Evolutionary conservation across 768 basidiomycete genomes (phyloP).

Genomic region (Rhizopogon rudus): DNA sequence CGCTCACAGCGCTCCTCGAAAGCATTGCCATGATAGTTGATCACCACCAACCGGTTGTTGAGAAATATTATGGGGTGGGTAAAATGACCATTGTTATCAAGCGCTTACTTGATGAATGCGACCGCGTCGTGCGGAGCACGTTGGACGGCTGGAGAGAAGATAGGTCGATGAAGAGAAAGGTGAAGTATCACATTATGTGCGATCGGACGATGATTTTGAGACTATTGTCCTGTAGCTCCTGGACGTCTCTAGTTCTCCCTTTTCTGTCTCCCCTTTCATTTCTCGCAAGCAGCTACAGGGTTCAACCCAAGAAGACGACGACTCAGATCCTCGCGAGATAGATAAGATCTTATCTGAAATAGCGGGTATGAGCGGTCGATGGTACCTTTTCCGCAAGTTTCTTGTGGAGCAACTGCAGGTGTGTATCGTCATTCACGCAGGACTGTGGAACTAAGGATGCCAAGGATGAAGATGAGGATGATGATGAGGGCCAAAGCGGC

Average conservation of each 20-base stretch:
- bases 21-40: slow-evolving; percentile 94
- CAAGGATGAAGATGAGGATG: slow-evolving; percentile 5
- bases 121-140: slow-evolving; percentile 71
- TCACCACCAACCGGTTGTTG: slow-evolving; percentile 96
- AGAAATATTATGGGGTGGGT: slow-evolving; percentile 92
- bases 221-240: slow-evolving; percentile 32
- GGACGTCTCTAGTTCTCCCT: slow-evolving; percentile 41
- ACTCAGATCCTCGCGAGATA: slow-evolving; percentile 83
- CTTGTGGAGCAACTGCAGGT: slow-evolving; percentile 71
- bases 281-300: slow-evolving; percentile 27
- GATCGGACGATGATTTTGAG: not conserved
- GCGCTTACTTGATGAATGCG: slow-evolving; percentile 79
- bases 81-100: slow-evolving; percentile 80
- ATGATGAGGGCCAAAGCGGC: slow-evolving; percentile 3
- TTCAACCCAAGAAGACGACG: slow-evolving; percentile 40
- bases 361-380: slow-evolving; percentile 86
- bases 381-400: slow-evolving; percentile 89
- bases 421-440: slow-evolving; percentile 7
- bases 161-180: slow-evolving; percentile 76
- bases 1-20: slow-evolving; percentile 90
- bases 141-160: slow-evolving; percentile 92
- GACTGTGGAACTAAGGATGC: slow-evolving; percentile 8
- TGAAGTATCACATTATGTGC: slow-evolving; percentile 16
- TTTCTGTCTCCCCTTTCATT: slow-evolving; percentile 24
- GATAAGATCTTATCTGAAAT: slow-evolving; percentile 88